A percentile compares a stretch with the other conserved stretches of the same genome.
Conservation (phyloP, 768 basidiomycete species). For the Suillus subaureus region DNA sequence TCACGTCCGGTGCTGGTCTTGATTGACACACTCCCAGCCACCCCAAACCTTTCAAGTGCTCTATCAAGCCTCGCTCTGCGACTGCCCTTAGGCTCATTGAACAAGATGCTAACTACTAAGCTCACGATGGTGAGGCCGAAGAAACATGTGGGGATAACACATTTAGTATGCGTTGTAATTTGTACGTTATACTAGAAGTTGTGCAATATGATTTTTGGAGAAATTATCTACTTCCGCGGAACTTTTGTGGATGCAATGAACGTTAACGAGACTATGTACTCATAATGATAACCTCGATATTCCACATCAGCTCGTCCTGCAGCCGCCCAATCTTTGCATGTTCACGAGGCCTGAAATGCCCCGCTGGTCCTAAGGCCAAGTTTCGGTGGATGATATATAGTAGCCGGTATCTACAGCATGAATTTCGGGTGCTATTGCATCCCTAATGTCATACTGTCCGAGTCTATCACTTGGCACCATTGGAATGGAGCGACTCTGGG, state of each 20-base stretch:
- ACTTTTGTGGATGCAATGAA: not conserved
- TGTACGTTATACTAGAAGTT: not conserved
- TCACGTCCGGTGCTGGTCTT: not conserved
- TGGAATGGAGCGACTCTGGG: too few species aligned
- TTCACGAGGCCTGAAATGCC: not conserved
- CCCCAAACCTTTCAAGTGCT: not conserved
- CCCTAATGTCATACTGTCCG: too few species aligned
- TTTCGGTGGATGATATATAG: not conserved
- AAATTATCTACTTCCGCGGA: not conserved
- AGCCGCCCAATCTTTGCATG: not conserved
- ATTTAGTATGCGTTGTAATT: not conserved
- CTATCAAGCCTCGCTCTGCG: slow-evolving; percentile 1
- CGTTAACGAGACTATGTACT: not conserved
- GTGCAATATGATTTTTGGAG: not conserved
- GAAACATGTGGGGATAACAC: not conserved
- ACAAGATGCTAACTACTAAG: not conserved
- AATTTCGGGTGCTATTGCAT: too few species aligned
- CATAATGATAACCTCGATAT: not conserved
- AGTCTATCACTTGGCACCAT: too few species aligned
- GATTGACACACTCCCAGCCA: not conserved
- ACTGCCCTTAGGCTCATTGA: not conserved
- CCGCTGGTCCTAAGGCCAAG: not conserved
- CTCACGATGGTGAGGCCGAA: not conserved
- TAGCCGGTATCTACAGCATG: too few species aligned
- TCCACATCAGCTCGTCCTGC: not conserved